These are phyloP conservation scores for Geotrichum armillariae DNA, from an alignment of 1,139 yeast species.

Conservation along the genomic window DNA sequence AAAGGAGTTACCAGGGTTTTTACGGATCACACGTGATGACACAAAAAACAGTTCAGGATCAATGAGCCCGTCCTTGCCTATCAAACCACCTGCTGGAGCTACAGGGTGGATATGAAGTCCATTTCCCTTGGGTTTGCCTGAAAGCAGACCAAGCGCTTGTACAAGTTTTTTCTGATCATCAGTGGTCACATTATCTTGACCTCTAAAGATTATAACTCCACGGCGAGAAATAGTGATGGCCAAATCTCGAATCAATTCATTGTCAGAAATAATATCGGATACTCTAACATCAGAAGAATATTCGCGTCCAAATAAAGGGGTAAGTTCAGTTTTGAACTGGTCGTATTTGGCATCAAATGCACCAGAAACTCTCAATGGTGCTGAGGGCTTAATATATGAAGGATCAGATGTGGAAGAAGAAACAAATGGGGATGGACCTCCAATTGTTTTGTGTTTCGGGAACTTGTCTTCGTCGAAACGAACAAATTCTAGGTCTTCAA, in stretches of 20 bases:
- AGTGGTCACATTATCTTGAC: constrained; percentile 57
- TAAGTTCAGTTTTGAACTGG: constrained; percentile 3
- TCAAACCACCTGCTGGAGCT: constrained; percentile 12
- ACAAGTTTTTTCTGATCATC: constrained; percentile 42
- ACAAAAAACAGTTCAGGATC: constrained; percentile 25
- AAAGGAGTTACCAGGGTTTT: background rate
- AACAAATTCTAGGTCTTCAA: background rate
- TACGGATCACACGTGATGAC: constrained; percentile 26
- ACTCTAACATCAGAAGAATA: constrained; percentile 12
- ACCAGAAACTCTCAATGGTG: constrained; percentile 7
- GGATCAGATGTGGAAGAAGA: constrained; percentile 27
- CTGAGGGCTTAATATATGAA: constrained; percentile 21
- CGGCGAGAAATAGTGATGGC: constrained; percentile 64
- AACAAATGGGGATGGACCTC: constrained; percentile 30
- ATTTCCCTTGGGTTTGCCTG: constrained; percentile 11
- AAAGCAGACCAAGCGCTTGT: background rate
- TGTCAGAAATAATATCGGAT: constrained; percentile 2
- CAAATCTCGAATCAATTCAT: constrained; percentile 44
- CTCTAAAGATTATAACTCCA: constrained; percentile 67
- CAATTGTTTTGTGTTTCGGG: background rate
- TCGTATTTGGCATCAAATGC: constrained; percentile 3
- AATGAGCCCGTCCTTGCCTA: constrained; percentile 17
- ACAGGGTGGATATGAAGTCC: constrained; percentile 14
- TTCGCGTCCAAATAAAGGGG: constrained; percentile 10
- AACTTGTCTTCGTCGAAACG: constrained; percentile 2